Conservation (phyloP, 169 alveolate genomes). For the Babesia caballi region DNA sequence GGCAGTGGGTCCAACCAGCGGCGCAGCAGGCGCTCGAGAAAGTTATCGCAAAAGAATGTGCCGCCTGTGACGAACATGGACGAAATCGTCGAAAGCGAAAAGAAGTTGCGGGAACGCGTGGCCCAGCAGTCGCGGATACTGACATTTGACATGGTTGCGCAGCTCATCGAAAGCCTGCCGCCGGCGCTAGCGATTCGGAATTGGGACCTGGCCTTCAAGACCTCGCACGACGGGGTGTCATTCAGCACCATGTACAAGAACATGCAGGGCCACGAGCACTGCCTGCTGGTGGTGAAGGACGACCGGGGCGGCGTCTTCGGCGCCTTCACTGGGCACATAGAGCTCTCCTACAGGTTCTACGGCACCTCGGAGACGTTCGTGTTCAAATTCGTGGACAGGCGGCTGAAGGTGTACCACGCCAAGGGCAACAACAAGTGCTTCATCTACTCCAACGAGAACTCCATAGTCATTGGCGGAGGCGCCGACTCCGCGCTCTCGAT, state of each 20-base stretch:
- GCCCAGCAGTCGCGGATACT: constrained; percentile 32
- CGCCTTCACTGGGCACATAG: constrained; percentile 77
- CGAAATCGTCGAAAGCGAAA: background rate
- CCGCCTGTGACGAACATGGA: background rate
- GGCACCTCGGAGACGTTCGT: constrained; percentile 85
- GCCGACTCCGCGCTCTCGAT: constrained; percentile 51
- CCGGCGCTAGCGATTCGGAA: constrained; percentile 73
- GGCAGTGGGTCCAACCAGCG: background rate
- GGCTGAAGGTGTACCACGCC: constrained; percentile 40
- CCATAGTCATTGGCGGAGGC: constrained; percentile 64
- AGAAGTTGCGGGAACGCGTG: constrained; percentile 7
- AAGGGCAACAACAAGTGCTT: constrained; percentile 52
- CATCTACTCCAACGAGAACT: constrained; percentile 49
- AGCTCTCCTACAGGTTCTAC: constrained; percentile 71
- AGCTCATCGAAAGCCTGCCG: constrained; percentile 67
- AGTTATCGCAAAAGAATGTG: background rate
- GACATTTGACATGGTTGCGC: constrained; percentile 65
- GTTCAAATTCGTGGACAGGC: constrained; percentile 65
- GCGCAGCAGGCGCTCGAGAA: background rate
- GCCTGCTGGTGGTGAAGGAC: constrained; percentile 79
- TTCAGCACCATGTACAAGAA: constrained; percentile 78
- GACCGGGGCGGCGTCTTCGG: constrained; percentile 81
- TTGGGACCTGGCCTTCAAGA: constrained; percentile 72
- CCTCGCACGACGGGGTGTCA: constrained; percentile 72
- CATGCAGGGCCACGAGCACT: constrained; percentile 73